Evolutionary conservation across 176 grass and related monocot genomes (phyloP).

Genomic region (Aegilops speltoides): DNA sequence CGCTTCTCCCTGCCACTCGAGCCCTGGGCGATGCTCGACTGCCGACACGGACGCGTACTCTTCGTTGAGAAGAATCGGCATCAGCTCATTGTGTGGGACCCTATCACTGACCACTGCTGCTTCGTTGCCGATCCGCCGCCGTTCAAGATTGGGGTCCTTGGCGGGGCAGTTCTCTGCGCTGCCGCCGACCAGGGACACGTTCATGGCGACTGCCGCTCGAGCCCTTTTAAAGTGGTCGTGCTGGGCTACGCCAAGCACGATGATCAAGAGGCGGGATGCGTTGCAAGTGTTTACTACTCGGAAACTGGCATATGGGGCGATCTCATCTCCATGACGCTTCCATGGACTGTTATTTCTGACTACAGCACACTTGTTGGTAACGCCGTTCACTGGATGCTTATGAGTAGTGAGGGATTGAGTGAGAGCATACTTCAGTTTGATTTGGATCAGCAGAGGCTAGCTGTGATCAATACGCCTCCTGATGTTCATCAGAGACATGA

Average conservation of each 20-base stretch:
- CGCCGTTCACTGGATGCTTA: neutral
- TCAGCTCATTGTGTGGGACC: neutral
- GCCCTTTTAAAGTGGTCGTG: neutral
- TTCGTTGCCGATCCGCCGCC: neutral
- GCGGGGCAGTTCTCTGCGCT: neutral
- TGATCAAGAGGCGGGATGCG: no score
- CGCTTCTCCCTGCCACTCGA: neutral
- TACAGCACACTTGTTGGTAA: neutral
- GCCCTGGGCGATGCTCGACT: neutral
- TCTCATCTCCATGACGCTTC: no score
- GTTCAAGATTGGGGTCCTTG: neutral
- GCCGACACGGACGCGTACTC: neutral
- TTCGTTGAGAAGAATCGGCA: neutral
- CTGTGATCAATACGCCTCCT: neutral
- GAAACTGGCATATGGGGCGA: no score
- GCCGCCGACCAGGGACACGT: neutral
- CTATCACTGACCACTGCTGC: neutral
- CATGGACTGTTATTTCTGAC: no score
- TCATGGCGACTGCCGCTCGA: neutral
- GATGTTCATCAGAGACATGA: neutral
- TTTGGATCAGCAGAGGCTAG: neutral
- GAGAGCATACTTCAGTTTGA: neutral
- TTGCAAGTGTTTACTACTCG: no score
- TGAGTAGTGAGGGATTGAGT: neutral
- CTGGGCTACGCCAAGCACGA: neutral